Percentiles rank a stretch among this genome's conserved stretches.
Evolutionary conservation across 176 grass and related monocot species (phyloP).

Genomic region (Panicum miliaceum): DNA sequence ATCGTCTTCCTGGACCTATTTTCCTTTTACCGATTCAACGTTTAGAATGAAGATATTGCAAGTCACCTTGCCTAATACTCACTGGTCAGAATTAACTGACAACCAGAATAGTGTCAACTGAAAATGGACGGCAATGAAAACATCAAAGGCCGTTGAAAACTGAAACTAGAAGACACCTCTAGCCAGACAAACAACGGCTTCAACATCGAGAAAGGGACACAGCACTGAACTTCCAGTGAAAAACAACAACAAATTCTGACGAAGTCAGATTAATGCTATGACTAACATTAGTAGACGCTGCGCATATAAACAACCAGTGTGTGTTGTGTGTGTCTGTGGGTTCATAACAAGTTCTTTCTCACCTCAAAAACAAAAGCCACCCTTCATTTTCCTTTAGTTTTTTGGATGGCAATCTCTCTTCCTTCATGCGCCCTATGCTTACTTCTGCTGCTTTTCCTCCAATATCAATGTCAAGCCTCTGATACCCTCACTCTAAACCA

Average conservation of each 20-base stretch:
- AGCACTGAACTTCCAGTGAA: neutral
- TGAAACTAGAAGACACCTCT: neutral
- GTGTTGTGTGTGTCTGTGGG: too few relatives aligned
- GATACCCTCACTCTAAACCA: slow-evolving; percentile 1
- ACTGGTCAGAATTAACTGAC: neutral
- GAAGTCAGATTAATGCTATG: neutral
- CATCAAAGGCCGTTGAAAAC: neutral
- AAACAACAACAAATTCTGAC: neutral
- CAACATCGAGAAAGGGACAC: neutral
- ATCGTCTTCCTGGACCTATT: neutral
- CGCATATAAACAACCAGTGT: neutral
- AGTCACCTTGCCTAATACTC: neutral
- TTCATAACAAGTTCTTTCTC: neutral
- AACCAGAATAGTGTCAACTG: neutral
- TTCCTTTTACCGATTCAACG: neutral
- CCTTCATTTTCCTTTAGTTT: neutral
- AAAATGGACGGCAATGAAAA: neutral
- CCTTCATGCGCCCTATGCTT: neutral
- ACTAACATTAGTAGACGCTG: too few relatives aligned
- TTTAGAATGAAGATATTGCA: neutral
- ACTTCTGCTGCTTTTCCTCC: neutral
- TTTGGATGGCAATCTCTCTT: neutral
- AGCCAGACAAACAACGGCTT: neutral
- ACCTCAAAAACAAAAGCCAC: neutral
- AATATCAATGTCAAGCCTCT: neutral